These are phyloP conservation scores for Drechslerella coelobrocha DNA, from an alignment of 2,329 filamentous ascomycete species.

Conservation along the genomic window DNA sequence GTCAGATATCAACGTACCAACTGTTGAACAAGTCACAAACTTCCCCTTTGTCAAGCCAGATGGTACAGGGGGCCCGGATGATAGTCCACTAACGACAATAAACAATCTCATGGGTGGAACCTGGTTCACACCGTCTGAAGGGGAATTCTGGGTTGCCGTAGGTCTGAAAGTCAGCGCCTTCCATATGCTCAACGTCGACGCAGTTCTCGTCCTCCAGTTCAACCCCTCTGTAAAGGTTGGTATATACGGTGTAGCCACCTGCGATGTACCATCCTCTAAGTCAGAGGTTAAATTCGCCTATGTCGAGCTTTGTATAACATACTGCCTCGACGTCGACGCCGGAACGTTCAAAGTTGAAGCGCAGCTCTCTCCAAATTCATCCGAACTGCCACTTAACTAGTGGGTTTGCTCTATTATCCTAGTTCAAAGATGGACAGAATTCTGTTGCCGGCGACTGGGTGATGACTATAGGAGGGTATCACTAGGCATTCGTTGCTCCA, in stretches of 20 bases:
- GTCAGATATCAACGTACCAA: constrained; percentile 56
- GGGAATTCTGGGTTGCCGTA: constrained; percentile 58
- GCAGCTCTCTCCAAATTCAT: constrained; percentile 59
- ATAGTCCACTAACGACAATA: constrained; percentile 7
- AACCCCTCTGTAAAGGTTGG: constrained; percentile 56
- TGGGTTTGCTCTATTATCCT: constrained; percentile 59
- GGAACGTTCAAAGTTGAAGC: constrained; percentile 59
- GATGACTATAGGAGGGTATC: constrained; percentile 62
- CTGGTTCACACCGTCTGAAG: constrained; percentile 57
- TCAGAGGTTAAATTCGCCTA: constrained; percentile 56
- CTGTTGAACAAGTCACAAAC: constrained; percentile 51
- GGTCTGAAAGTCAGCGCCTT: constrained; percentile 59
- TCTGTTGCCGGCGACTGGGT: constrained; percentile 58
- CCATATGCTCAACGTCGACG: constrained; percentile 57
- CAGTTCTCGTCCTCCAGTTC: constrained; percentile 58
- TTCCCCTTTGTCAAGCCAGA: constrained; percentile 57
- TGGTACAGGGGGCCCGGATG: neutral
- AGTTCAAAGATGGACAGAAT: constrained; percentile 56
- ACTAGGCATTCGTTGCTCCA: constrained; percentile 57
- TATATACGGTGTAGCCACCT: constrained; percentile 56
- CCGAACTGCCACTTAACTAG: constrained; percentile 59
- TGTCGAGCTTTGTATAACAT: constrained; percentile 59
- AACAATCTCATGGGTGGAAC: constrained; percentile 48
- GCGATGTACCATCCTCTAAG: constrained; percentile 55
- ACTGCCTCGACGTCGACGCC: constrained; percentile 57